Conservation (phyloP, 2,329 filamentous ascomycete species). For the Alternaria alternata region DNA sequence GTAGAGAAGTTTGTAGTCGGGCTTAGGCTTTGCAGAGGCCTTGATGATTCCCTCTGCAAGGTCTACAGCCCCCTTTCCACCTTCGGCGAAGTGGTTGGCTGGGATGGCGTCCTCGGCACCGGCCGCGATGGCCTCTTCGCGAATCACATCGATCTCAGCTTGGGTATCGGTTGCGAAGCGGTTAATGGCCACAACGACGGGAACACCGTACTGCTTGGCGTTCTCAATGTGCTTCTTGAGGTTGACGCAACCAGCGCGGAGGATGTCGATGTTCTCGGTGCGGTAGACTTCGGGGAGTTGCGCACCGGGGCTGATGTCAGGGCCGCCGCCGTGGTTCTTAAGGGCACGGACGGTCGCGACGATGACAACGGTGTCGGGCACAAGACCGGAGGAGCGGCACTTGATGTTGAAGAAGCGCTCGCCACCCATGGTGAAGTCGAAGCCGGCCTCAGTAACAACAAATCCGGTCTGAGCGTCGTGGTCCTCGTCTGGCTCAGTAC, state of each 20-base stretch:
- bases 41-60: constrained; percentile 86
- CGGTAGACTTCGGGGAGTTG: constrained; percentile 87
- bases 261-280: constrained; percentile 90
- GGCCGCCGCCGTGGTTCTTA: constrained; percentile 96
- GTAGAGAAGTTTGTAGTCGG: constrained; percentile 86
- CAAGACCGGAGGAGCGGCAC: constrained; percentile 90
- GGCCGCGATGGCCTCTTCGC: constrained; percentile 88
- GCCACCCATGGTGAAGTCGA: constrained; percentile 99
- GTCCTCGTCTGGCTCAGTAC: constrained; percentile 91
- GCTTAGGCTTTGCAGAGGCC: constrained; percentile 78
- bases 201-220: constrained; percentile 86
- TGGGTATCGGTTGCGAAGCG: constrained; percentile 93
- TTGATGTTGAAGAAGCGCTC: constrained; percentile 99
- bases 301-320: constrained; percentile 88
- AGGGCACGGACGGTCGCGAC: constrained; percentile 94
- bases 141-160: constrained; percentile 86
- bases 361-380: constrained; percentile 91
- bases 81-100: constrained; percentile 96
- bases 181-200: constrained; percentile 97
- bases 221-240: constrained; percentile 94
- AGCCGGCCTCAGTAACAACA: constrained; percentile 95
- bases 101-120: constrained; percentile 93
- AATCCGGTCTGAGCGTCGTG: constrained; percentile 84
- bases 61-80: constrained; percentile 87
- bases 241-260: constrained; percentile 91